Evolutionary conservation across 768 basidiomycete species (phyloP).

Genomic region (Suillus brevipes): DNA sequence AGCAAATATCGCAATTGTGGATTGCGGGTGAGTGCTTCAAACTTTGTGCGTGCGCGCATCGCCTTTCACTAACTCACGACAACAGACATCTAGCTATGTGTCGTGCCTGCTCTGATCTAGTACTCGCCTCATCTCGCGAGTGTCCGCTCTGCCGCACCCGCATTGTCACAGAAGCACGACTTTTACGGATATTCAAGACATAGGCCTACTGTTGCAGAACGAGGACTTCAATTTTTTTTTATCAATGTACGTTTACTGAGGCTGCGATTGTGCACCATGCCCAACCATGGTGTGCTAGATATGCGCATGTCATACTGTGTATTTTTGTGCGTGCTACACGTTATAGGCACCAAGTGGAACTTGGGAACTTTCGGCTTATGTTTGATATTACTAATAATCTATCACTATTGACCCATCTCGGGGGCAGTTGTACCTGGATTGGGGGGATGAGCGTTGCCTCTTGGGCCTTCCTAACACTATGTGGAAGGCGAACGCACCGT

Average conservation of each 20-base stretch:
- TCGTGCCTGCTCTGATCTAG: slow-evolving; percentile 70
- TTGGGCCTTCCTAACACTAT: not conserved
- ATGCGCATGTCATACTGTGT: not conserved
- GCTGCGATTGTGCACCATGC: not conserved
- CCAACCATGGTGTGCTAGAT: not conserved
- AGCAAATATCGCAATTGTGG: slow-evolving; percentile 89
- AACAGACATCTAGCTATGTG: slow-evolving; percentile 81
- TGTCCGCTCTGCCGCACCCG: slow-evolving; percentile 90
- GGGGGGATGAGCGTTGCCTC: not conserved
- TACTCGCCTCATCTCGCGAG: slow-evolving; percentile 79
- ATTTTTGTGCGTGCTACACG: not conserved
- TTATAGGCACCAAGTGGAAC: not conserved
- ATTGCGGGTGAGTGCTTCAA: slow-evolving; percentile 74
- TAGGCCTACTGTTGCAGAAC: slow-evolving; percentile 18
- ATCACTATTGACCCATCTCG: not conserved
- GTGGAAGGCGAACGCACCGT: not conserved
- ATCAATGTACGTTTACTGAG: not conserved
- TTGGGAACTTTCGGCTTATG: not conserved
- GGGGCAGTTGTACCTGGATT: not conserved
- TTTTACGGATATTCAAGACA: slow-evolving; percentile 74
- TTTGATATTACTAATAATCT: not conserved
- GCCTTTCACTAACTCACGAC: not conserved
- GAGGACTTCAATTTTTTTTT: not conserved
- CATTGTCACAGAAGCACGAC: slow-evolving; percentile 78
- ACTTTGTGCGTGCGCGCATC: not conserved